These are phyloP conservation scores for Rubroboletus pulcherrimus DNA, from an alignment of 768 basidiomycete genomes.

Conservation along the genomic window DNA sequence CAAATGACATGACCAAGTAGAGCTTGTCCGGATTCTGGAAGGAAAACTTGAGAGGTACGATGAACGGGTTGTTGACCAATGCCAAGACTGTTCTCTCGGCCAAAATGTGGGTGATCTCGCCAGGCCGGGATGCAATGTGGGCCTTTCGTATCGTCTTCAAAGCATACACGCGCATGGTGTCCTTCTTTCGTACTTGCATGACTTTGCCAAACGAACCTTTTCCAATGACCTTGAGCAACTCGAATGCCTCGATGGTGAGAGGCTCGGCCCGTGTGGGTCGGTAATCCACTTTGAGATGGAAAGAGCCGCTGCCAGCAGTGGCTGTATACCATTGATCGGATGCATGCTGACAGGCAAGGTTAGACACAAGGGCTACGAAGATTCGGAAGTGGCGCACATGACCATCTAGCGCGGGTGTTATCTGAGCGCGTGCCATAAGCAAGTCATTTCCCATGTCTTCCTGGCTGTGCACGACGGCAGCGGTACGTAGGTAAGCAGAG, in stretches of 20 bases:
- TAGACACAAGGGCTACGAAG: background rate
- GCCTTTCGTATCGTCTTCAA: conserved; percentile 98
- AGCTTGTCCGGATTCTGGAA: conserved; percentile 98
- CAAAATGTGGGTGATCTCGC: conserved; percentile 97
- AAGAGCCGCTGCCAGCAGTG: conserved; percentile 80
- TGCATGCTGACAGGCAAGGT: conserved; percentile 48
- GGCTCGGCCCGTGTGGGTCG: conserved; percentile 80
- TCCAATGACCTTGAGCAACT: conserved; percentile 95
- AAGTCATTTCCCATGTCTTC: conserved; percentile 98
- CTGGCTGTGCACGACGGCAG: conserved; percentile 63
- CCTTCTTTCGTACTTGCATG: conserved; percentile 99
- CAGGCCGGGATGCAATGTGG: conserved; percentile 91
- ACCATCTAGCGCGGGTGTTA: conserved; percentile 78
- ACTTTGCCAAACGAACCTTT: conserved; percentile 98
- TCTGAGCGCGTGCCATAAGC: conserved; percentile 88
- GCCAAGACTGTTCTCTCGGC: conserved; percentile 97
- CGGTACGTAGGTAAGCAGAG: conserved; percentile 86
- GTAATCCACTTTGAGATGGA: conserved; percentile 95
- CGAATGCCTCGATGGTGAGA: conserved; percentile 94
- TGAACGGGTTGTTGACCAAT: conserved; percentile 97
- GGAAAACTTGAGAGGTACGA: conserved; percentile 97
- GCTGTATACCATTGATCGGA: conserved; percentile 91
- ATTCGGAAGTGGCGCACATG: conserved; percentile 46
- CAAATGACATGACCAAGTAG: conserved; percentile 96
- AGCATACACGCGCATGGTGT: conserved; percentile 96